Conservation (phyloP, 2,329 filamentous ascomycete species). For the Fusarium setosum region DNA sequence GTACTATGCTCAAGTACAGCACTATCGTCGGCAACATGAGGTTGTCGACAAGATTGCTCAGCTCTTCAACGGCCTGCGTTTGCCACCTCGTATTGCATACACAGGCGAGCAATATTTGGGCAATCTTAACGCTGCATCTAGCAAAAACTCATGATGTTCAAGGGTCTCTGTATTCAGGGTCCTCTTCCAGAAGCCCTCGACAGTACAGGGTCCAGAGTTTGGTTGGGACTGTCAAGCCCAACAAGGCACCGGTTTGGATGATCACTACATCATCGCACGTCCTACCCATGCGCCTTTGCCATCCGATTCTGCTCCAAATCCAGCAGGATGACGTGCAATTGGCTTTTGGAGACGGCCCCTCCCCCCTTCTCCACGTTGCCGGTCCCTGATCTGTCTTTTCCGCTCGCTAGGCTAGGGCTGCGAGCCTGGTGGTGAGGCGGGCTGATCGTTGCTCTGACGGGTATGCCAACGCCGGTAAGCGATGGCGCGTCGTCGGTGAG, state of each 20-base stretch:
- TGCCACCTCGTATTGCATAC: conserved; percentile 12
- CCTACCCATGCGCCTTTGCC: conserved; percentile 34
- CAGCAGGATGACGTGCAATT: conserved; percentile 5
- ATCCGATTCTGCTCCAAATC: conserved; percentile 12
- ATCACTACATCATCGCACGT: conserved; percentile 40
- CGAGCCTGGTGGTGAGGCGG: conserved; percentile 28
- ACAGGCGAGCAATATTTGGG: conserved; percentile 4
- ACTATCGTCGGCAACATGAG: conserved; percentile 8
- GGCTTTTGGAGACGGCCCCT: conserved; percentile 24
- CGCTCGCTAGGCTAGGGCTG: background rate
- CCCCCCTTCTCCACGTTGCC: conserved; percentile 27
- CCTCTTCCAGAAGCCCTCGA: conserved; percentile 32
- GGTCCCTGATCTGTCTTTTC: conserved; percentile 21
- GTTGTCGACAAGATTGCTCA: background rate
- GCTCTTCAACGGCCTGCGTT: background rate
- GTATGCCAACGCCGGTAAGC: conserved; percentile 22
- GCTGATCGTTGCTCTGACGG: conserved; percentile 33
- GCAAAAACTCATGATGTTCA: conserved; percentile 2
- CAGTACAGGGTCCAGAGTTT: conserved; percentile 26
- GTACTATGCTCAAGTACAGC: conserved; percentile 2
- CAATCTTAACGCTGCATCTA: background rate
- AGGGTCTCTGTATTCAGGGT: conserved; percentile 30
- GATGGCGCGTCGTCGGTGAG: conserved; percentile 32
- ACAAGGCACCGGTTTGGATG: conserved; percentile 28
- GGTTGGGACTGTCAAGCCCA: conserved; percentile 34